Percentiles rank a stretch among this genome's conserved stretches.
These are phyloP conservation scores for Rhizopogon parksii DNA, from an alignment of 1,284 basidiomycete species.

Conservation along the genomic window DNA sequence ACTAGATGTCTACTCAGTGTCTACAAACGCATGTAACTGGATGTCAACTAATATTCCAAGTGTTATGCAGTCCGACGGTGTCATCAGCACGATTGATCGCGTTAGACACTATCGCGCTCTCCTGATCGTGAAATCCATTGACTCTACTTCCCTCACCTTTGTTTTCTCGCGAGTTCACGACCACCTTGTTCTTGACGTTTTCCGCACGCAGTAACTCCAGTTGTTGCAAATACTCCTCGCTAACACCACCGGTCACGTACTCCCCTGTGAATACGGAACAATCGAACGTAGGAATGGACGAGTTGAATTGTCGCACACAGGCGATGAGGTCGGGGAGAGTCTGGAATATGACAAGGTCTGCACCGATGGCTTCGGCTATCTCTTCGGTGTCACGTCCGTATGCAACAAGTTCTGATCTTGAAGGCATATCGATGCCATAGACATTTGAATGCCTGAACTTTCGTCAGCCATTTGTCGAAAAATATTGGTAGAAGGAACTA, in stretches of 20 bases:
- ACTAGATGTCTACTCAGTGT: background rate
- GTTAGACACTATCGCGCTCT: slow-evolving; percentile 27
- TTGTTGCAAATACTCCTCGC: slow-evolving; percentile 74
- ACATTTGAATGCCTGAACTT: slow-evolving; percentile 78
- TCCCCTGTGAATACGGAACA: slow-evolving; percentile 98
- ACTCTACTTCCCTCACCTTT: slow-evolving; percentile 32
- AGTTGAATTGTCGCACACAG: slow-evolving; percentile 87
- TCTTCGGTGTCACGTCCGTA: slow-evolving; percentile 71
- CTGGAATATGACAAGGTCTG: slow-evolving; percentile 97
- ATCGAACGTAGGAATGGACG: slow-evolving; percentile 76
- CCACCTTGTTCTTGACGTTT: slow-evolving; percentile 56
- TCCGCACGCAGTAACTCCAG: slow-evolving; percentile 82
- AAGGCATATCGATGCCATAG: slow-evolving; percentile 99
- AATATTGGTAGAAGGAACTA: slow-evolving; percentile 24
- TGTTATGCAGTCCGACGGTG: slow-evolving; percentile 74
- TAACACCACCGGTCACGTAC: slow-evolving; percentile 95
- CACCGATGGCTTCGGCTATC: slow-evolving; percentile 84
- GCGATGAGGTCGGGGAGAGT: slow-evolving; percentile 85
- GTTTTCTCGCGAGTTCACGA: slow-evolving; percentile 30
- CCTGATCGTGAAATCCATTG: slow-evolving; percentile 17
- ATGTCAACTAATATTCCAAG: slow-evolving; percentile 39
- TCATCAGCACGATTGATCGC: slow-evolving; percentile 58
- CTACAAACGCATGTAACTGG: background rate
- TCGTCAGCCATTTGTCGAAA: background rate
- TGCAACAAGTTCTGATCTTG: slow-evolving; percentile 89